Evolutionary conservation across 306 rosid species (phyloP), one percentile per base, ranked within the genome.

Genomic region (Purshia tridentata): DNA sequence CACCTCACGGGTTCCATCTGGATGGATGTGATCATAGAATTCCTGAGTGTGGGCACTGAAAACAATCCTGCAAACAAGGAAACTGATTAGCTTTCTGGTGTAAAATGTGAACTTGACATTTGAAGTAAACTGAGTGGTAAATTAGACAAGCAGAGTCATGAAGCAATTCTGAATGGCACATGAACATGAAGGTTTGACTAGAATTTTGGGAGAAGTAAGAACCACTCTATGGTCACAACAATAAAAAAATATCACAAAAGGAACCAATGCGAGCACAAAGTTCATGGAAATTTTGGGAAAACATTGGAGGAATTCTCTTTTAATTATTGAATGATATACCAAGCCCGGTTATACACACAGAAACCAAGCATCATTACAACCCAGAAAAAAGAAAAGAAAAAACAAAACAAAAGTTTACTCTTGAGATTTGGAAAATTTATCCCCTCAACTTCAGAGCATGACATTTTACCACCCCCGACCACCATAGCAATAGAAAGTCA

Each of bases 1-100:
- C 16, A 89, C 88, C 83, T 87, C 95, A 0, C 86, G 85, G 50
- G 89, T 87, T 37, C 65, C 82, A 79, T 82, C 95, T 39, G 79
- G 74, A 77, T 89, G 95, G 23, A 86, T 13, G 64, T 65, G 66
- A 49, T 82, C 78, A 37, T 81, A 76, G 61, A 87, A 83, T 37
- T 63, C 82, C 55, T 74, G 75, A 46, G 77, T 81, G 65, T 89
- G 95, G 14, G 86, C 95, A 65, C 88, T 89, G 63, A 89, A 87
- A 69, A 85, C 74, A 60, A 89, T 85, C 84, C 95, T 89, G 78
- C 79, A 81, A 16, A 66, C 51, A 19, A 69, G 48, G 63, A 50
- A 44, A 39, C 15, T 8, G 56, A 63, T 73, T 55, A 65, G 76
- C 81, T 42, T 10, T 19, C 6, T 11, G 54, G 60, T 49, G 50